Evolutionary conservation across 495 filamentous ascomycete species (phyloP), one percentile per base, ranked within the genome.

Genomic region (Viridothelium virens): DNA sequence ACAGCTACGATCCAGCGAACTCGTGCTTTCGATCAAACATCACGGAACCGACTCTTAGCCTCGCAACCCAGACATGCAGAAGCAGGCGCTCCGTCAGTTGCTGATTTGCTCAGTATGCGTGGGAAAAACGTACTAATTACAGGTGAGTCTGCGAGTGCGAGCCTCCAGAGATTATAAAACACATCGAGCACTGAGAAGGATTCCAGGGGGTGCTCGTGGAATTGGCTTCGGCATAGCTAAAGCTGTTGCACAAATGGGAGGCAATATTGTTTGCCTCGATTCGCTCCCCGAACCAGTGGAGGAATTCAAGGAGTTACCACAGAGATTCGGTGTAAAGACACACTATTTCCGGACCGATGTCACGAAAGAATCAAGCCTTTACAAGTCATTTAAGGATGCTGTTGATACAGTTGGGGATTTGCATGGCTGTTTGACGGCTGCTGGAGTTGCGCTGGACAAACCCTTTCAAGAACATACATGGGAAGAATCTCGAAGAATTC

Each of bases 161-260:
- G 5, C 10, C 16, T 18, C 25, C 25, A 53, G 2, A 53, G 25
- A 5, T 18, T 53, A 5, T 53, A 11, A 53, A 53, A 53, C 10
- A 18, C 48, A 14, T 11, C 2, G 5, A 53, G 25, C 5, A 18
- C 10, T 14, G 7, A 53, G 0, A 18, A 53, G n/a, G 12, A 53
- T 46, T 16, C 1, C 25, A 53, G 48, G 48, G 0, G 48, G 48
- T 18, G 62, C 62, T 11, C 62, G 62, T 16, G 62, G 62, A 38
- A 64, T 64, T 36, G 62, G 62, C 6, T 64, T 64, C 34, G 62
- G 37, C 38, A 47, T 47, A 5, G 62, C 38, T 12, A 64, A 64
- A 64, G 36, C 62, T 16, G 33, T 64, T 18, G 34, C 62, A 10
- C 62, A 64, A 25, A 38, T 64, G 12, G 62, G 62, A 7, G 62